Evolutionary conservation across 2,329 filamentous ascomycete genomes (phyloP).

Genomic region (Fusarium kyushuense): DNA sequence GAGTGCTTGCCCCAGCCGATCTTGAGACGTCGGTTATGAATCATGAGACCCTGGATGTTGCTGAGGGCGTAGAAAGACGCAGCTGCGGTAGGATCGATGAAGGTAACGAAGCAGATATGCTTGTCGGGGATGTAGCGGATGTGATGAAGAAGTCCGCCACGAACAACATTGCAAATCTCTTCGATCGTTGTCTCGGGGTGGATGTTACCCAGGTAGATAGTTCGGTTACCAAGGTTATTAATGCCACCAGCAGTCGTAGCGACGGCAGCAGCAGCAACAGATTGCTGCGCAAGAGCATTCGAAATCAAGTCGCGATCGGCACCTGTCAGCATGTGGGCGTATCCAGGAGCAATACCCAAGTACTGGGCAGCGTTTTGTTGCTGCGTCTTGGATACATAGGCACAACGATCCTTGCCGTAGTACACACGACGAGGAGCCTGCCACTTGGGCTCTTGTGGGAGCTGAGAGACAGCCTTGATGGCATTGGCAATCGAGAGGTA

Average conservation of each 20-base stretch:
- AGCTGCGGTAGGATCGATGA: constrained; percentile 97
- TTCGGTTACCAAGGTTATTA: constrained; percentile 96
- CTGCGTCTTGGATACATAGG: constrained; percentile 99
- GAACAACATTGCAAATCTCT: constrained; percentile 99
- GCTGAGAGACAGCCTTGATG: constrained; percentile 96
- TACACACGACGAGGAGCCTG: constrained; percentile 94
- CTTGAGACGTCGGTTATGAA: constrained; percentile 97
- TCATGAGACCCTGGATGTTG: constrained; percentile 98
- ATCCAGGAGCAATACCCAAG: constrained; percentile 94
- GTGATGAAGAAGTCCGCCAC: constrained; percentile 94
- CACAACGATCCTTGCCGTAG: constrained; percentile 98
- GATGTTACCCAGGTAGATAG: constrained; percentile 98
- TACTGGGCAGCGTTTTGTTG: constrained; percentile 99
- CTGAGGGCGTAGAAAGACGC: constrained; percentile 98
- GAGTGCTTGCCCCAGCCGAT: constrained; percentile 99
- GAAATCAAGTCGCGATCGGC: constrained; percentile 97
- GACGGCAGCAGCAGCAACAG: constrained; percentile 94
- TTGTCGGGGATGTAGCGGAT: constrained; percentile 99
- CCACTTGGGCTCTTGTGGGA: constrained; percentile 97
- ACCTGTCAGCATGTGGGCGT: constrained; percentile 95
- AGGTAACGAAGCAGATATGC: constrained; percentile 99
- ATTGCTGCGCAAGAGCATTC: constrained; percentile 95
- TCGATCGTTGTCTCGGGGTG: constrained; percentile 99
- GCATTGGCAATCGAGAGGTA: constrained; percentile 98
- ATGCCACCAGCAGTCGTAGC: constrained; percentile 96